Base-by-base conservation (phyloP, 2,329 filamentous ascomycete genomes). In the Aspergillus amoenus region DNA sequence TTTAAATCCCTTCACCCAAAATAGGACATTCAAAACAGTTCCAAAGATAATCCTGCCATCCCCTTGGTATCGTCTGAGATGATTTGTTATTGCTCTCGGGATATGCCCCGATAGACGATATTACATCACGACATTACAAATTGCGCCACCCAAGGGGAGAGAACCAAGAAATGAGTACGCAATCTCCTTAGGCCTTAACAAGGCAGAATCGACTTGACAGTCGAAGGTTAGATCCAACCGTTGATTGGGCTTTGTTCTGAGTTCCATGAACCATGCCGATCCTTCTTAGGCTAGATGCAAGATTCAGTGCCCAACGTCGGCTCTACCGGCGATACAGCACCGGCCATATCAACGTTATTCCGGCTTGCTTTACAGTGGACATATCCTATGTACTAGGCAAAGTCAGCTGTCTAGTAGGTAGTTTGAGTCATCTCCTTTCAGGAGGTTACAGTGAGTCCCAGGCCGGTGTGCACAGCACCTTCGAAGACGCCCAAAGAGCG, bases 251-350 rank as follows among this genome's bases (percentile, higher is more conserved):
- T 52, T 52, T 24, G 50, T 17, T 8, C 30, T 44, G 18, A 51
- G 48, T 42, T 22, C 27, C 40, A 51, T 42, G 50, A 45, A 52
- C 50, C 42, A 52, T 39, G 51, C 51, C 34, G 51, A 53, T 53
- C 51, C 42, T 46, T 21, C 51, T 47, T 21, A 30, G 42, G 30
- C 41, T 15, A 39, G 34, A 45, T 46, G 51, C 51, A 53, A 42
- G 43, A 41, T 17, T 22, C 21, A 47, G 51, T 53, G 51, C 51
- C 51, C 51, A 53, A 53, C 43, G 34, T 40, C 45, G n/a, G 21
- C 27, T 47, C 43, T 47, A 18, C 37, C 50, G 17, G 24, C 44
- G 18, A 17, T 39, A 47, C 21, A 27, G 46, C 40, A 34, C 37
- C 41, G 3, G 51, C 41, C 51, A 53, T 47, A 43, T 24, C 9